Evolutionary conservation across 306 rosid species (phyloP), one percentile per base, ranked within the genome.

Genomic region (Lablab purpureus): DNA sequence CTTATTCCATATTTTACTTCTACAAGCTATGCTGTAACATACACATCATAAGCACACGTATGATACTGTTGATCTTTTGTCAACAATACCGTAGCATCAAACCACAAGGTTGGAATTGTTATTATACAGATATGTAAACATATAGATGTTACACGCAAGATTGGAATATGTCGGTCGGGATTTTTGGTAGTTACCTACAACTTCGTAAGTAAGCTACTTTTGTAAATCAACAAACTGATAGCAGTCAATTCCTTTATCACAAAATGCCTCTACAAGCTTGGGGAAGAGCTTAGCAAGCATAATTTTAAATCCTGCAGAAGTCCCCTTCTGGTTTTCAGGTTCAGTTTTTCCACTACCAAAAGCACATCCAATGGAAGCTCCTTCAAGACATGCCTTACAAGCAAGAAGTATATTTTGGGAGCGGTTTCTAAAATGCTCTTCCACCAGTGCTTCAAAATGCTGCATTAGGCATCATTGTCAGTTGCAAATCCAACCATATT

Each of bases 201-300:
- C 54, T 66, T 51, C 50, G 73, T 11, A 23, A 25, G 43, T 18
- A 72, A 43, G 76, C 74, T 79, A 69, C 52, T 85, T 79, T 60
- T 82, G 84, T 5, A 86, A 73, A 79, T 14, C 71, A 25, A 76
- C 74, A 85, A 89, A 87, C 59, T 80, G 90, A 85, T 85, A 87
- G 89, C 91, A 90, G 67, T 88, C 91, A 28, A 89, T 88, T 49
- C 95, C 97, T 80, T 83, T 90, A 3, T 67, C 86, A 30, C 87
- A 84, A 82, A 96, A 90, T 21, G 91, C 89, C 87, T 88, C 96
- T 51, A 88, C 84, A 67, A 96, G 95, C 87, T 82, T 93, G 67
- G 95, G 94, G 60, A 90, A 77, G 87, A 96, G 93, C 86, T 96
- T 93, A 27, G 91, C 89, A 68, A 96, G 96, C 99, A 93, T 93